Evolutionary conservation across 164 flowering plant genomes (phyloP).

Genomic region (Amborella trichopoda): DNA sequence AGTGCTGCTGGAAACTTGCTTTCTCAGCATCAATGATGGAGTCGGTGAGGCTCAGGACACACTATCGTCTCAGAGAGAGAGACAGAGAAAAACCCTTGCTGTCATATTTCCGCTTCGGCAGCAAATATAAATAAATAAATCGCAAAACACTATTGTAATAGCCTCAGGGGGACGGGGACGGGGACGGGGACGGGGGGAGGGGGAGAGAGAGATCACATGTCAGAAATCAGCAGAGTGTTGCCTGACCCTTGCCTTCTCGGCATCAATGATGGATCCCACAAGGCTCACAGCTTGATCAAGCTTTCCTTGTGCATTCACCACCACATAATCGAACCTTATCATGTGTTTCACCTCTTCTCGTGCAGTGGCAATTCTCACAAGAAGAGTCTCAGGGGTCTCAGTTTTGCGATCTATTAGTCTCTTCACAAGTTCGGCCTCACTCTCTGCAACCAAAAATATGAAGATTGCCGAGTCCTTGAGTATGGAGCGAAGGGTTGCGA

Average conservation of each 20-base stretch:
- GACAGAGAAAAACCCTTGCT: no score
- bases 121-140: no score
- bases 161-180: no score
- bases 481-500: constrained; percentile 49
- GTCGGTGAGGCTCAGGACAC: no score
- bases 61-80: no score
- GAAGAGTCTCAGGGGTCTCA: constrained; percentile 48
- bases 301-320: constrained; percentile 74
- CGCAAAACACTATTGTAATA: no score
- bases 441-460: constrained; percentile 75
- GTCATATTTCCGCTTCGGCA: no score
- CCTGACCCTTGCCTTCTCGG: constrained; percentile 75
- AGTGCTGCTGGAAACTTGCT: no score
- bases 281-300: constrained; percentile 51
- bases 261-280: constrained; percentile 73
- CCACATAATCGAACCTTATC: constrained; percentile 74
- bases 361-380: constrained; percentile 76
- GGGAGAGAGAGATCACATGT: no score
- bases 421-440: constrained; percentile 55
- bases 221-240: constrained; percentile 37
- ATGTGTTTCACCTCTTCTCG: constrained; percentile 67
- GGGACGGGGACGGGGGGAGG: background rate
- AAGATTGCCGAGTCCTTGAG: constrained; percentile 66
- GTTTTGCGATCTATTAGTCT: constrained; percentile 69
- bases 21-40: no score